Base-by-base conservation (phyloP, 805 yeast genomes). In the Sungouiella blattae region DNA sequence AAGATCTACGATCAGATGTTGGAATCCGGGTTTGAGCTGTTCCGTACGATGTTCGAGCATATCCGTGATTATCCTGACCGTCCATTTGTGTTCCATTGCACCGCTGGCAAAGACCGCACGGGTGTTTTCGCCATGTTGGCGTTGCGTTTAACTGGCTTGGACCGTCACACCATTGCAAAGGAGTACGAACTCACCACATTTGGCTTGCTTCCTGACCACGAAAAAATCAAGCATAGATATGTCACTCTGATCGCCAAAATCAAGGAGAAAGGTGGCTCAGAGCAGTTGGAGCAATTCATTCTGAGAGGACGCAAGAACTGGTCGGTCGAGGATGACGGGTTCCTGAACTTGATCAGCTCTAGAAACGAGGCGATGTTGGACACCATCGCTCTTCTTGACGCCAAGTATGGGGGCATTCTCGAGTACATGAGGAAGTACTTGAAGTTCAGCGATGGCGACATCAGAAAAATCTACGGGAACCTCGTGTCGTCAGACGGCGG, bases 71-170 rank as follows among this genome's bases (percentile, higher is more conserved):
- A 60, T 14, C 72, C 75, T 2, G 41, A 49, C 13, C 30, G 20
- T 15, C 65, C 69, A 6, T 60, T 87, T 39, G 58, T 82, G 7
- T 76, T 80, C 56, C 91, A 85, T 53, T 87, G 95, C 59, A 77
- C 89, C 4, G 91, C 91, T 1, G 95, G 95, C 2, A 87, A 86
- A 55, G 95, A 87, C 54, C 71, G 95, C 28, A 86, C 95, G 0
- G 95, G 95, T 0, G 68, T 85, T 11, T 53, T 83, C 44, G 73
- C 80, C 2, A 83, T 87, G 78, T 55, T 87, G 41, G 63, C 86
- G 4, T 64, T 86, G 29, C 60, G 77, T 13, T 53, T 84, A 6
- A 60, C 75, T 4, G 89, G 85, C 0, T 85, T 86, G 3, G 87
- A 82, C 40, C 66, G 69, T 9, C 75, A 76, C 44, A 75, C 78